Evolutionary conservation across 1,284 basidiomycete genomes (phyloP), one percentile per base, ranked within the genome.

Genomic region (Singerocomus rubriflavus): DNA sequence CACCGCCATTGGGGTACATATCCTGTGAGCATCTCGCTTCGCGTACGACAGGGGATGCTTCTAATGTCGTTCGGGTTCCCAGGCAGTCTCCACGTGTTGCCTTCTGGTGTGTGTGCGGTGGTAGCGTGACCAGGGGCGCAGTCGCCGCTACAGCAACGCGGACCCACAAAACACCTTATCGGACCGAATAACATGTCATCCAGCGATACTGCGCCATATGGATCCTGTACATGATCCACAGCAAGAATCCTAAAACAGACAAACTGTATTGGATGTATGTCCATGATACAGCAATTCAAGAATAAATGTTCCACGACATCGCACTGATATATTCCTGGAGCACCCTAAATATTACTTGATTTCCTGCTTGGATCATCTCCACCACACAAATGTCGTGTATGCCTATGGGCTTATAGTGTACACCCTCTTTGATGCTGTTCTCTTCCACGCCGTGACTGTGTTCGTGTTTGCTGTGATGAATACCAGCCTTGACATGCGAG

Each of bases 141-240:
- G 47, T 37, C 39, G 14, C 8, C 2, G 34, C 9, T 27, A 58
- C 59, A 60, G 57, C 51, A 64, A 52, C 45, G 39, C 36, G 59
- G 62, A 57, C 59, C 57, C 21, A 64, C 60, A 58, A 51, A 38
- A 26, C 7, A 6, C 48, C 36, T 42, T 44, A 51, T 63, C 39
- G 38, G 48, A 48, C 40, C n/a, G 5, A 45, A 16, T 14, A 33
- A 61, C 48, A 35, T 27, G 40, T 5, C 11, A 40, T 33, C 49
- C 58, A 52, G 61, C 48, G 56, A 49, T 45, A 34, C 37, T 21
- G 33, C 13, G 4, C 21, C 21, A 21, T 21, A 21, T 21, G 21
- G 21, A 21, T 4, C 21, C 4, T 21, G 21, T 21, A 4, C 21
- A 21, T 21, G 21, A 21, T 21, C 21, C 38, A 63, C 61, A 59